These are phyloP conservation scores for Exophiala sp. DNA, from an alignment of 2,329 filamentous ascomycete species.

Conservation along the genomic window DNA sequence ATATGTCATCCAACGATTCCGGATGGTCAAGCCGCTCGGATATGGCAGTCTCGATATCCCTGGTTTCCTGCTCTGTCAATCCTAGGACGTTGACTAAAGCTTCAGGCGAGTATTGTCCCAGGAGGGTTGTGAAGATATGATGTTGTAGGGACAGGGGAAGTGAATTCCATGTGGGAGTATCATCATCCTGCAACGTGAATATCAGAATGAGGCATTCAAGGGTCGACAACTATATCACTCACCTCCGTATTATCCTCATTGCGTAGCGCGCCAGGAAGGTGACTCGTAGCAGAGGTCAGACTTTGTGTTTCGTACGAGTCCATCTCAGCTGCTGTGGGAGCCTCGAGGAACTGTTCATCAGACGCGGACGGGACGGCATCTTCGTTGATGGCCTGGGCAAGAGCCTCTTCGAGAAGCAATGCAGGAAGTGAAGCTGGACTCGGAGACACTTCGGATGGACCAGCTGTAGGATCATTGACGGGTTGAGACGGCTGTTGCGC, in stretches of 20 bases:
- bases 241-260: neutral
- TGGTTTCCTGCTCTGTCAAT: slow-evolving; percentile 13
- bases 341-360: neutral
- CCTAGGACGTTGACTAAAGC: slow-evolving; percentile 2
- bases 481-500: neutral
- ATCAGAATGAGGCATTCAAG: neutral
- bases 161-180: slow-evolving; percentile 7
- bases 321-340: neutral
- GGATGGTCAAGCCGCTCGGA: slow-evolving; percentile 4
- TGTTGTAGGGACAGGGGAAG: slow-evolving; percentile 18
- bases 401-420: neutral
- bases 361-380: too few species aligned
- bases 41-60: slow-evolving; percentile 6
- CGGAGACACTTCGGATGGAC: neutral
- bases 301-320: slow-evolving; percentile 19
- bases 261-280: too few species aligned
- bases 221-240: neutral
- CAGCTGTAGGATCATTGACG: neutral
- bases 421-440: too few species aligned
- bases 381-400: neutral
- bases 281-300: too few species aligned
- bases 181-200: neutral
- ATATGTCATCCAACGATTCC: slow-evolving; percentile 9
- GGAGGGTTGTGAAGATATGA: slow-evolving; percentile 14
- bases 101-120: neutral